Evolutionary conservation across 306 rosid species (phyloP).

Genomic region (Datisca glomerata): DNA sequence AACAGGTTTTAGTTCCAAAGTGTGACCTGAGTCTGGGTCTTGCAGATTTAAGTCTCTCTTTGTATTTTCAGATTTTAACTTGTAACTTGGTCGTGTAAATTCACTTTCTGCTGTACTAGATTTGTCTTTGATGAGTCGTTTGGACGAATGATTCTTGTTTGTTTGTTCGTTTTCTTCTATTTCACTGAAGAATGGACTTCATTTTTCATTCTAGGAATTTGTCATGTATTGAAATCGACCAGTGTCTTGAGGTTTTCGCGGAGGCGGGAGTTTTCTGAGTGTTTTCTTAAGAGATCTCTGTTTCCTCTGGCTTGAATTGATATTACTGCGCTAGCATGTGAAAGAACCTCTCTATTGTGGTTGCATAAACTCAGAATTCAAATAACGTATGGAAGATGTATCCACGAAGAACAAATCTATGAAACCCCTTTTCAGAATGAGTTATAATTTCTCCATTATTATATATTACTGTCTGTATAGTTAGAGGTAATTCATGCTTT

Average conservation of each 20-base stretch:
- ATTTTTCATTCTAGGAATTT: too few species aligned
- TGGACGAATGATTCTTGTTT: too few species aligned
- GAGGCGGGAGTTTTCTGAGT: too few species aligned
- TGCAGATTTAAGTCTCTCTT: slow-evolving; percentile 15
- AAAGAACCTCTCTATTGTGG: slow-evolving; percentile 5
- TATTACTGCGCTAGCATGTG: too few species aligned
- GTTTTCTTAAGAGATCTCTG: too few species aligned
- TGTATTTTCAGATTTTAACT: slow-evolving; percentile 1
- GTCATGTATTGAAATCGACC: too few species aligned
- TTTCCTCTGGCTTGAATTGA: too few species aligned
- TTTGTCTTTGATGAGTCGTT: too few species aligned
- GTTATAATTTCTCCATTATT: slow-evolving; percentile 2
- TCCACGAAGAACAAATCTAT: slow-evolving; percentile 8
- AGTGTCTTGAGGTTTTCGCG: too few species aligned
- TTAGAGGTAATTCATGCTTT: neutral
- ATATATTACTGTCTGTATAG: neutral
- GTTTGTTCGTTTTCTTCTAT: too few species aligned
- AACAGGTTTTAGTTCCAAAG: slow-evolving; percentile 7
- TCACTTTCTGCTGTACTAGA: slow-evolving; percentile 3
- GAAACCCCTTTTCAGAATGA: slow-evolving; percentile 23
- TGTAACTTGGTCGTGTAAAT: slow-evolving; percentile 10
- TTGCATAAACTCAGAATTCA: slow-evolving; percentile 14
- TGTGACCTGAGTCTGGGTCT: slow-evolving; percentile 19
- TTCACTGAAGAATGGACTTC: too few species aligned
- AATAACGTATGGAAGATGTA: slow-evolving; percentile 22